Evolutionary conservation across 2,329 filamentous ascomycete species (phyloP), one percentile per base, ranked within the genome.

Genomic region (Albifimbria verrucaria): DNA sequence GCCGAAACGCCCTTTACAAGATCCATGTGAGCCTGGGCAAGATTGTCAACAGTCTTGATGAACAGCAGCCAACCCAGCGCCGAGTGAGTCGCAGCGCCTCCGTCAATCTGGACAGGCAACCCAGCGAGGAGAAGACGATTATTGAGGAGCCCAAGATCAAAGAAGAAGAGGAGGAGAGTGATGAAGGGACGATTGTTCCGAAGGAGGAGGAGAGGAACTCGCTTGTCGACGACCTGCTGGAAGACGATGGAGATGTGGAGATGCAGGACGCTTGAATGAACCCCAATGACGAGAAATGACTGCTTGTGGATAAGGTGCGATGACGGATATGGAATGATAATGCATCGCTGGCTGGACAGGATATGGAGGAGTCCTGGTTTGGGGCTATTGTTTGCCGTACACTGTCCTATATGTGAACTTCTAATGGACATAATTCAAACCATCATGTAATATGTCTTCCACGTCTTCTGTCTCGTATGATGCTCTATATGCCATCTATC

Each of bases 11-110:
- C 1, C 72, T 88, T 15, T 86, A 83, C 72, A 88, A 88, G 68
- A 80, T 88, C 50, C 85, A 89, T 61, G 80, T 88, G 58, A 79
- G 76, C 54, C 70, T 89, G 1, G 84, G 84, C 60, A 88, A 88
- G 71, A 86, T 88, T 51, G 83, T 87, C 57, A 86, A 87, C 62
- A 68, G 68, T 26, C 75, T 87, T 3, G 78, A 79, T 52, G 79
- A 78, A 62, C 65, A 65, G 57, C 66, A 71, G 51, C 66, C 65
- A 2, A 60, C 59, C 39, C 61, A 69, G n/a, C 62, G 71, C 24
- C 70, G 73, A 22, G 73, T 68, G 9, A 79, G 77, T 60, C 71
- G 77, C 25, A 77, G 74, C 50, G 68, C 70, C 15, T 80, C 78
- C 1, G 63, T 74, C 10, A 52, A 55, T 2, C 51, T 59, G 10